phyloP scores from a whole-genome alignment of 495 filamentous ascomycete species.

The Aspergillus wentii region DNA sequence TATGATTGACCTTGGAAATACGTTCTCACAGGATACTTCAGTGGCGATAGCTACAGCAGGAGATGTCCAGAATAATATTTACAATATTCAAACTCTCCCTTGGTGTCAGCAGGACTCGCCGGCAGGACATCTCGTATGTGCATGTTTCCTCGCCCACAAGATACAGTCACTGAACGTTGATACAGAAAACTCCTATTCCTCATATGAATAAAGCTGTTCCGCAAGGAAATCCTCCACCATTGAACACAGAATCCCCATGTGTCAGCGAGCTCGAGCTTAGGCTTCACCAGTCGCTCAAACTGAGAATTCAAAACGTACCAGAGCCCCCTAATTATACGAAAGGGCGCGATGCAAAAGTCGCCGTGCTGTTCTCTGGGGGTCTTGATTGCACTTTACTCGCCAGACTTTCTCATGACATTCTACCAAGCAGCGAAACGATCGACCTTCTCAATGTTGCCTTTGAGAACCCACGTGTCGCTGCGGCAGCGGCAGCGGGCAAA shows the following conservation, averaged over 20 bases:
- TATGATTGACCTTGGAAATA: constrained; percentile 48
- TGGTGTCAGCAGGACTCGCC: constrained; percentile 20
- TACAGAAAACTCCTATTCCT: constrained; percentile 55
- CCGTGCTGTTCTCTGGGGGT: constrained; percentile 90
- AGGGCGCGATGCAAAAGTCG: constrained; percentile 50
- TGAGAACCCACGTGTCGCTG: constrained; percentile 77
- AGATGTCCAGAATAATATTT: constrained; percentile 6
- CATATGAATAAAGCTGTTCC: constrained; percentile 55
- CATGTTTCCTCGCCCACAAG: too few species aligned
- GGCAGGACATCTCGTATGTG: constrained; percentile 36
- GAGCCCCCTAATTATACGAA: constrained; percentile 32
- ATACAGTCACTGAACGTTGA: too few species aligned
- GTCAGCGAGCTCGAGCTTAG: constrained; percentile 52
- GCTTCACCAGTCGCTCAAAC: constrained; percentile 58
- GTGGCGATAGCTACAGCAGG: neutral
- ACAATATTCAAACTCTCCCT: constrained; percentile 27
- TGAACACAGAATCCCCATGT: constrained; percentile 45
- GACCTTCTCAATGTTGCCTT: constrained; percentile 96
- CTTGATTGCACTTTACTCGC: constrained; percentile 90
- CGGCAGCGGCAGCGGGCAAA: constrained; percentile 29
- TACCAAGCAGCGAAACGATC: constrained; percentile 63
- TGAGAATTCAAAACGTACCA: constrained; percentile 66
- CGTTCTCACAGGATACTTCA: constrained; percentile 1
- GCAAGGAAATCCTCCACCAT: constrained; percentile 21
- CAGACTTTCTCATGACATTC: constrained; percentile 71